These are phyloP conservation scores for Salix exigua DNA, from an alignment of 345 rosid species.

Conservation along the genomic window DNA sequence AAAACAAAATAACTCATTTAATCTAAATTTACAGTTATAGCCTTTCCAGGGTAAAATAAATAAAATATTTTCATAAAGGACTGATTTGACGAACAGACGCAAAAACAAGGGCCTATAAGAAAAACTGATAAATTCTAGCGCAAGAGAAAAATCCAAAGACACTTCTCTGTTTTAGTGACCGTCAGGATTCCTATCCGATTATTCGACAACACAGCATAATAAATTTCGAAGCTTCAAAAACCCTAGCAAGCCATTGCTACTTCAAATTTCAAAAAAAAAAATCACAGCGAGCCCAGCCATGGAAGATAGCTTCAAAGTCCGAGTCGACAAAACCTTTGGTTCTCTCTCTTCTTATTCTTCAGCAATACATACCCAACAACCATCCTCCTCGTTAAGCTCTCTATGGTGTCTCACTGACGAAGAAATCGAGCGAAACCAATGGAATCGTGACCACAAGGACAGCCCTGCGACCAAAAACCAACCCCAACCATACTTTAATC, in stretches of 20 bases:
- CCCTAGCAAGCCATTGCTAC: conserved; percentile 4
- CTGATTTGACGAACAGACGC: too few species aligned
- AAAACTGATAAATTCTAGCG: too few species aligned
- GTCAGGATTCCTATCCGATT: too few species aligned
- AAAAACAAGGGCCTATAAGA: too few species aligned
- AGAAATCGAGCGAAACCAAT: conserved; percentile 50
- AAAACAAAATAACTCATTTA: too few species aligned
- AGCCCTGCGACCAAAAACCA: conserved; percentile 17
- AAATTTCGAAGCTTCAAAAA: background rate
- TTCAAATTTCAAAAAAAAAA: background rate
- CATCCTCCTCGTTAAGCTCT: conserved; percentile 23
- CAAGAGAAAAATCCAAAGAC: too few species aligned
- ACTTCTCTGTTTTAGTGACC: too few species aligned
- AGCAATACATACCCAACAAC: background rate
- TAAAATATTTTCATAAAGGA: too few species aligned
- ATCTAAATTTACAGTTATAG: too few species aligned
- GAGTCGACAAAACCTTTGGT: conserved; percentile 69
- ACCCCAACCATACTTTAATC: background rate
- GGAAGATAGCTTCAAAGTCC: conserved; percentile 62
- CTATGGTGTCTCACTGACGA: conserved; percentile 71
- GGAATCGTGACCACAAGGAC: conserved; percentile 31
- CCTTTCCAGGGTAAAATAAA: too few species aligned
- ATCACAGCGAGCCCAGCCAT: background rate
- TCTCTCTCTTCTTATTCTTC: conserved; percentile 38
- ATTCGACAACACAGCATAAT: too few species aligned